Base-by-base conservation (phyloP, 2,329 filamentous ascomycete species). In the Myriosclerotinia scirpicola region DNA sequence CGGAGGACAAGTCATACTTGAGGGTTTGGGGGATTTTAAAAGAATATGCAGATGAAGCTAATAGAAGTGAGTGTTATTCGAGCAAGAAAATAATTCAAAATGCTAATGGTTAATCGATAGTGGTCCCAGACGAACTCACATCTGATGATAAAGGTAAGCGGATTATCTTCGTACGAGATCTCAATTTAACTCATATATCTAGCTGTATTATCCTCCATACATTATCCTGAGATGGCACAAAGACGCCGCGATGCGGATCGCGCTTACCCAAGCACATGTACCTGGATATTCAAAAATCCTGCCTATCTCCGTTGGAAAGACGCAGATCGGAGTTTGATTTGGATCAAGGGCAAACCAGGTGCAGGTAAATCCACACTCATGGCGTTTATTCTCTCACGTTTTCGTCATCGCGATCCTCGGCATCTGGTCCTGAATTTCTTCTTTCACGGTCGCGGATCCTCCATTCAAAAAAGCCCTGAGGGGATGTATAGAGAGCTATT, bases 351-450 rank as follows among this genome's bases (percentile, higher is more conserved):
- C 2, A 78, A 80, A 36, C 78, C 79, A 3, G 78, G 79, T 7
- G 75, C 76, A 0, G 78, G 79, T 2, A 81, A 81, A 64, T 80
- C 78, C 6, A 80, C 78, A 1, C 66, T 81, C 42, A 71, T 81
- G 58, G 72, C 71, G 44, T 73, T 75, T 67, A 40, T 79, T 1
- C 71, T 80, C 15, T 69, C 77, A 14, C 30, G 38, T 30, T 34
- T 60, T 9, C 56, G 30, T 20, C 3, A 50, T 14, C 30, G 8
- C n/a, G 44, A 60, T 26, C 34, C 58, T 38, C 44, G 58, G 17
- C 44, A 38, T 1, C 58, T 60, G 0, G 44, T 60, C 7, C 15
- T 65, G 22, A 52, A 60, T 9, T 80, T 79, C 71, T 80, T 79
- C 69, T 79, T 80, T 62, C 74, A 79, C 22, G 75, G 68, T 8